Evolutionary conservation across 2,329 filamentous ascomycete species (phyloP).

Genomic region (Cercospora beticola): DNA sequence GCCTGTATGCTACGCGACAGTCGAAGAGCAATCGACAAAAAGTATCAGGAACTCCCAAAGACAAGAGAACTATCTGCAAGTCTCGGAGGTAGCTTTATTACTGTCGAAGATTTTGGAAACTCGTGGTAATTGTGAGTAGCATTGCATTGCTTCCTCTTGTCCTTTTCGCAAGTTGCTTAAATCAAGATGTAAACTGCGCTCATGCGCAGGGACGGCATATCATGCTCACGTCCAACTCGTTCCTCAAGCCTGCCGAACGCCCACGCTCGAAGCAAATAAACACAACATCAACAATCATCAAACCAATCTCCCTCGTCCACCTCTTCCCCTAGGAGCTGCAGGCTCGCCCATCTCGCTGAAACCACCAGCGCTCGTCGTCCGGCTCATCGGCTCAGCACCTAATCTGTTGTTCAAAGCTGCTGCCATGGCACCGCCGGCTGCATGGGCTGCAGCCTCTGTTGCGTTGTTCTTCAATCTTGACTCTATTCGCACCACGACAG

Average conservation of each 20-base stretch:
- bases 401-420: conserved; percentile 29
- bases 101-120: not conserved
- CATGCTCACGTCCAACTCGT: not conserved
- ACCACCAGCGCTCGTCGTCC: conserved; percentile 32
- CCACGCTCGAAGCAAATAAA: conserved; percentile 8
- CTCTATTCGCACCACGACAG: conserved; percentile 25
- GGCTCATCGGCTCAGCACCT: conserved; percentile 34
- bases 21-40: not conserved
- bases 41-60: not conserved
- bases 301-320: conserved; percentile 17
- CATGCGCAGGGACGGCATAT: not conserved
- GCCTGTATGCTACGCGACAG: not conserved
- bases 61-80: not conserved
- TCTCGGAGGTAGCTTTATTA: not conserved
- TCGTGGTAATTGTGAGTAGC: not conserved
- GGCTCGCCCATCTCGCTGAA: conserved; percentile 30
- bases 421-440: conserved; percentile 29
- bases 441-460: conserved; percentile 9
- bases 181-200: not conserved
- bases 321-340: conserved; percentile 22
- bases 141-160: not conserved
- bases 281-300: not conserved
- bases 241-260: not conserved
- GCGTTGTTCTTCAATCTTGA: conserved; percentile 19
- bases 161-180: not conserved